Evolutionary conservation across 129 eudicot genomes (phyloP).

Genomic region (Dittrichia graveolens): DNA sequence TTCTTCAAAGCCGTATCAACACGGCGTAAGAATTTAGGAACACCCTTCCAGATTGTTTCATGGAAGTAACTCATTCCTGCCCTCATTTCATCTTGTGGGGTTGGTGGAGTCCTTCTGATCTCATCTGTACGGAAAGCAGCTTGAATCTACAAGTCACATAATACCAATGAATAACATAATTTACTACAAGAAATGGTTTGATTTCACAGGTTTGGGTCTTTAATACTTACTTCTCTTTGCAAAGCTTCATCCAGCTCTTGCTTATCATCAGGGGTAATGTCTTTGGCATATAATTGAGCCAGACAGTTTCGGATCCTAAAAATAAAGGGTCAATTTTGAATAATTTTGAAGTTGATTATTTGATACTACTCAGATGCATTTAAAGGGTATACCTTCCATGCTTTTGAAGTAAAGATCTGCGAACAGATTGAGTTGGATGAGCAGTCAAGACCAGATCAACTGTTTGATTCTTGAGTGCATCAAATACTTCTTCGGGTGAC

Average conservation of each 20-base stretch:
- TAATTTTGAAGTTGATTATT: constrained; percentile 17
- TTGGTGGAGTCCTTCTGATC: constrained; percentile 86
- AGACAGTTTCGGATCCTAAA: constrained; percentile 82
- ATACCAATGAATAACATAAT: neutral
- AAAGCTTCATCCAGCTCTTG: constrained; percentile 92
- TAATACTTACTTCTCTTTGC: constrained; percentile 73
- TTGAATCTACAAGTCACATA: constrained; percentile 68
- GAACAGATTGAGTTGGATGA: constrained; percentile 95
- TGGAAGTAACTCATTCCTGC: constrained; percentile 99
- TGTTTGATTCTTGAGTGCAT: constrained; percentile 93
- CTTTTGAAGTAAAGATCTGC: constrained; percentile 97
- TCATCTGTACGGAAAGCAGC: constrained; percentile 99
- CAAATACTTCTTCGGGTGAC: constrained; percentile 94
- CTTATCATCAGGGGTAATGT: constrained; percentile 93
- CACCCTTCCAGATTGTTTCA: constrained; percentile 99
- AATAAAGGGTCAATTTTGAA: constrained; percentile 2
- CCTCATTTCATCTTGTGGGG: constrained; percentile 99
- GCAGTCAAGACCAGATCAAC: constrained; percentile 96
- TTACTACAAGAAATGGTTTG: neutral
- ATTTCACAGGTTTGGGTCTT: neutral
- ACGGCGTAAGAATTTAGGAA: constrained; percentile 91
- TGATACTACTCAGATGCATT: neutral
- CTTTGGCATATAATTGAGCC: constrained; percentile 85
- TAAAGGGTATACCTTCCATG: constrained; percentile 76
- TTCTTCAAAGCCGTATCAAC: constrained; percentile 97